Evolutionary conservation across 2,329 filamentous ascomycete species (phyloP).

Genomic region (Plenodomus tracheiphilus): DNA sequence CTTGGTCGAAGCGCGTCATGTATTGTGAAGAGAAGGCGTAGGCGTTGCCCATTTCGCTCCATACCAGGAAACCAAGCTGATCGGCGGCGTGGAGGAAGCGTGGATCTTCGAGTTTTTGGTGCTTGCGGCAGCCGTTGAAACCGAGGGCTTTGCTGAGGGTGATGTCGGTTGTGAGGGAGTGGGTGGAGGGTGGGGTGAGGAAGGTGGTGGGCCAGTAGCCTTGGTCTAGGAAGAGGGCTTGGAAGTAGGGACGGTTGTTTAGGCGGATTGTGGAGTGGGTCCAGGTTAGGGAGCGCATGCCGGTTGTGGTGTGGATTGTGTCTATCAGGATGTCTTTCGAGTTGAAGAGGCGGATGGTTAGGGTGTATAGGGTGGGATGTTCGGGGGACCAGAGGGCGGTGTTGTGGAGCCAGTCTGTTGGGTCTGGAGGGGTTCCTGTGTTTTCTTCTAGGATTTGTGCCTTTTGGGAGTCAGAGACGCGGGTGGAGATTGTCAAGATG

Average conservation of each 20-base stretch:
- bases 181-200: conserved; percentile 59
- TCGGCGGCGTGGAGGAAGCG: conserved; percentile 65
- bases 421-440: conserved; percentile 44
- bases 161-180: conserved; percentile 57
- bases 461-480: conserved; percentile 50
- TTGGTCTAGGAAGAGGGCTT: conserved; percentile 63
- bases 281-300: conserved; percentile 66
- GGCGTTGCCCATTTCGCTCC: conserved; percentile 67
- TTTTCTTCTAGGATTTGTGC: conserved; percentile 46
- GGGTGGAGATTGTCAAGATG: conserved; percentile 54
- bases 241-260: conserved; percentile 63
- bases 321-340: conserved; percentile 52
- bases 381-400: conserved; percentile 67
- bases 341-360: conserved; percentile 56
- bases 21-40: conserved; percentile 65
- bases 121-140: conserved; percentile 67
- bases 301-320: conserved; percentile 61
- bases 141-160: conserved; percentile 63
- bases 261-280: conserved; percentile 62
- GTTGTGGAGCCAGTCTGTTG: conserved; percentile 53
- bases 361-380: conserved; percentile 59
- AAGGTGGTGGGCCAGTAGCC: conserved; percentile 66
- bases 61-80: conserved; percentile 63
- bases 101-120: conserved; percentile 67
- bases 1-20: conserved; percentile 62